phyloP scores from a whole-genome alignment of 1,284 basidiomycete genomes.

The Filobasidium uniguttulatum region DNA sequence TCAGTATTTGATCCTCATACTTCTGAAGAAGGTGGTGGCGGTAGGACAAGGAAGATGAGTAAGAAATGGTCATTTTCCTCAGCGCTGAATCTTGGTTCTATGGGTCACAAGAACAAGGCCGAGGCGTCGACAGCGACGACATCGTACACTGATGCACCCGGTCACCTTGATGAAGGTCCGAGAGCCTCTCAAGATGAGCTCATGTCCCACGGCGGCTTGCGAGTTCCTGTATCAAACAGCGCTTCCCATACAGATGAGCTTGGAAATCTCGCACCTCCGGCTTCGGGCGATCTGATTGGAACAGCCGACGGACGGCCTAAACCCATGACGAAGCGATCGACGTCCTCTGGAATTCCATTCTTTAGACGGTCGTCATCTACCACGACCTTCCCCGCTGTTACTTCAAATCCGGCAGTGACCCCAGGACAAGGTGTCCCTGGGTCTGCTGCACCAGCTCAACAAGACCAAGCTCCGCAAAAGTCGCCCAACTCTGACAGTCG shows the following conservation, averaged over 20 bases:
- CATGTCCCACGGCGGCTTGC: background rate
- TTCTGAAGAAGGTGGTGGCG: background rate
- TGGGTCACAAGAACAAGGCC: constrained; percentile 24
- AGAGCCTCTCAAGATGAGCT: background rate
- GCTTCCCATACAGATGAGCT: background rate
- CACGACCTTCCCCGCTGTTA: background rate
- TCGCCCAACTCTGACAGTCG: constrained; percentile 18
- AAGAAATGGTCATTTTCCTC: constrained; percentile 96
- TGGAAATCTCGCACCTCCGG: background rate
- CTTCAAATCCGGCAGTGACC: constrained; percentile 5
- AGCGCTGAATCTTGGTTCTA: constrained; percentile 65
- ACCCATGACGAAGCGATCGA: background rate
- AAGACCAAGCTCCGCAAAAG: no score
- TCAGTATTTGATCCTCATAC: background rate
- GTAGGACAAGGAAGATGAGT: constrained; percentile 35
- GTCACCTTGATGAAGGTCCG: background rate
- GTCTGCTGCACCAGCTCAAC: background rate
- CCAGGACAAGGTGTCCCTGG: background rate
- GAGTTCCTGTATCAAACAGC: background rate
- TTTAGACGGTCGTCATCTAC: constrained; percentile 85
- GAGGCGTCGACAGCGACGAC: constrained; percentile 20
- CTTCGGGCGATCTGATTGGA: background rate
- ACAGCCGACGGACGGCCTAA: background rate
- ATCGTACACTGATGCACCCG: background rate
- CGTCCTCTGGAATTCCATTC: constrained; percentile 55